Base-by-base conservation (phyloP, 495 filamentous ascomycete genomes). In the Aspergillus olivimuriae region DNA sequence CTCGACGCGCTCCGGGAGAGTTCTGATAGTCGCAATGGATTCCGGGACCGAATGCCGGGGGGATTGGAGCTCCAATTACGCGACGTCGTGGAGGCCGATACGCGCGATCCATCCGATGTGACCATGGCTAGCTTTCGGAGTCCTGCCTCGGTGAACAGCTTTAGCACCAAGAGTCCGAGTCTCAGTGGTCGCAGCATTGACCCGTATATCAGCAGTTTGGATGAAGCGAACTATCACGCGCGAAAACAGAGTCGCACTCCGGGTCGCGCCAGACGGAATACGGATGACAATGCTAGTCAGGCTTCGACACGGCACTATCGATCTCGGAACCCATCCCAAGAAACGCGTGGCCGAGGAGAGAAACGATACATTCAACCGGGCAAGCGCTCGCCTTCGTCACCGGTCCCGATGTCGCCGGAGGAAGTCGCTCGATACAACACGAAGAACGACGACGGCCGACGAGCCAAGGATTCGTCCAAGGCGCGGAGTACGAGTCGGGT, bases 391-490 rank as follows among this genome's bases (percentile, higher is more conserved):
- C 89, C 89, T 4, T 91, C 87, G 33, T 94, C 89, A 8, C 89
- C 89, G 0, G 78, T 94, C 10, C 86, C 88, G 14, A 95, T 95
- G 89, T 90, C 88, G 1, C 87, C 87, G 0, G 86, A 94, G 51
- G 87, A 92, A 46, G 51, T 86, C 51, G 77, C 79, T 52, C 76
- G 72, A 26, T 69, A 75, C 38, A 74, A 69, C 66, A 1, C 72
- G 6, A 72, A 60, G 34, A 61, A 64, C 7, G 61, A 70, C 12
- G 66, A 69, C 26, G 53, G 68, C 30, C 46, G 53, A 5, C 65
- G 67, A 46, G 67, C 70, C 40, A 69, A 70, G 34, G 39, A 65
- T 1, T 52, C 62, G 2, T 72, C 74, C 1, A 63, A 62, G 10
- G 46, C 57, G 14, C 56, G 66, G 6, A 72, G 65, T 45, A 50